Evolutionary conservation across 2,329 filamentous ascomycete species (phyloP).

Genomic region (Cylindrodendrum hubeiense): DNA sequence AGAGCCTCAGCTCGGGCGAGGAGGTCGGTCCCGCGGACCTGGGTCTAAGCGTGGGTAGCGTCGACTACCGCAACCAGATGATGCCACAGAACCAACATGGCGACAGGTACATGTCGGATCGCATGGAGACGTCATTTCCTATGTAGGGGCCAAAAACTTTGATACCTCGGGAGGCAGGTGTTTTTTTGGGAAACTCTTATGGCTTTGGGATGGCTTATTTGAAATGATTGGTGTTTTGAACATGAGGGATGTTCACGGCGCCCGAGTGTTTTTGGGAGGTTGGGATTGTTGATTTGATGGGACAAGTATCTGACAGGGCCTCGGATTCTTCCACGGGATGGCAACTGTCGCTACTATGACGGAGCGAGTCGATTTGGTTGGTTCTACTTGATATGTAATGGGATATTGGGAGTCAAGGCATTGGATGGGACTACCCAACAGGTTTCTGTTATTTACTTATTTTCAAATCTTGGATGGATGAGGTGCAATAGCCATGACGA

Average conservation of each 20-base stretch:
- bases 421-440: conserved; percentile 6
- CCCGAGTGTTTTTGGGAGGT: background rate
- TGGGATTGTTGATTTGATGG: conserved; percentile 28
- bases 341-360: conserved; percentile 24
- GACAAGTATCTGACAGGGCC: conserved; percentile 5
- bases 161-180: conserved; percentile 35
- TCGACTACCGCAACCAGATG: conserved; percentile 49
- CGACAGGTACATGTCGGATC: conserved; percentile 41
- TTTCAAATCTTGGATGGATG: background rate
- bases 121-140: conserved; percentile 42
- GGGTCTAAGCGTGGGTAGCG: conserved; percentile 56
- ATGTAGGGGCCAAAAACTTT: conserved; percentile 32
- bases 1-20: conserved; percentile 68
- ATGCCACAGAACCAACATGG: conserved; percentile 32
- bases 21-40: conserved; percentile 62
- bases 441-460: conserved; percentile 14
- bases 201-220: conserved; percentile 20
- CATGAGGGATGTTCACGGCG: conserved; percentile 20
- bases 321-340: conserved; percentile 13
- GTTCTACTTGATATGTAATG: conserved; percentile 24
- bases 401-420: conserved; percentile 1
- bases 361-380: conserved; percentile 27
- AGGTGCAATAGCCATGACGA: background rate
- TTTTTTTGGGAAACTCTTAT: conserved; percentile 17
- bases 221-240: conserved; percentile 29